Percentiles rank a stretch among this genome's conserved stretches.
These are phyloP conservation scores for Oryza longistaminata DNA, from an alignment of 176 grass and related monocot species.

Conservation along the genomic window DNA sequence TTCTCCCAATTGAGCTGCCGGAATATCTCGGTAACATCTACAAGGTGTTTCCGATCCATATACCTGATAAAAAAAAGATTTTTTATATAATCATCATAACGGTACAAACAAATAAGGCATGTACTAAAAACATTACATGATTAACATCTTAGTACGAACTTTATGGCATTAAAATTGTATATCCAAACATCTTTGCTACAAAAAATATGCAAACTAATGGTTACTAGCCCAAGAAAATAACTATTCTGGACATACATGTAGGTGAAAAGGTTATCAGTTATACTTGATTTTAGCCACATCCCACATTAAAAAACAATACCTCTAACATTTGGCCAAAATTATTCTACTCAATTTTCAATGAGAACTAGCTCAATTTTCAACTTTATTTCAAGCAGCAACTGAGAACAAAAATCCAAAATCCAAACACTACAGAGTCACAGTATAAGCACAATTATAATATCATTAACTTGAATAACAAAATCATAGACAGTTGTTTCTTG, in stretches of 20 bases:
- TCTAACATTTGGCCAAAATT: background rate
- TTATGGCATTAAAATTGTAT: background rate
- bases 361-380: background rate
- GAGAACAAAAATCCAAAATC: background rate
- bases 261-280: background rate
- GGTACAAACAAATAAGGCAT: background rate
- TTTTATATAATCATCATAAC: background rate
- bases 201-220: background rate
- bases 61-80: conserved; percentile 50
- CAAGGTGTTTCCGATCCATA: conserved; percentile 68
- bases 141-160: background rate
- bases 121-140: background rate
- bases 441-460: background rate
- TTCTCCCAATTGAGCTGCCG: conserved; percentile 69
- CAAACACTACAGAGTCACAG: background rate
- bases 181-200: background rate
- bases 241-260: background rate
- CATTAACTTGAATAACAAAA: background rate
- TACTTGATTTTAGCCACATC: background rate
- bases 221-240: background rate
- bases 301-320: background rate
- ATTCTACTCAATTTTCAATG: background rate
- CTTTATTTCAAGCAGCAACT: background rate
- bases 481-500: background rate
- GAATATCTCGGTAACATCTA: conserved; percentile 98